A percentile compares a stretch with the other conserved stretches of the same genome.
Conservation (phyloP, 148 eudicot species). For the Polygonum aviculare region DNA sequence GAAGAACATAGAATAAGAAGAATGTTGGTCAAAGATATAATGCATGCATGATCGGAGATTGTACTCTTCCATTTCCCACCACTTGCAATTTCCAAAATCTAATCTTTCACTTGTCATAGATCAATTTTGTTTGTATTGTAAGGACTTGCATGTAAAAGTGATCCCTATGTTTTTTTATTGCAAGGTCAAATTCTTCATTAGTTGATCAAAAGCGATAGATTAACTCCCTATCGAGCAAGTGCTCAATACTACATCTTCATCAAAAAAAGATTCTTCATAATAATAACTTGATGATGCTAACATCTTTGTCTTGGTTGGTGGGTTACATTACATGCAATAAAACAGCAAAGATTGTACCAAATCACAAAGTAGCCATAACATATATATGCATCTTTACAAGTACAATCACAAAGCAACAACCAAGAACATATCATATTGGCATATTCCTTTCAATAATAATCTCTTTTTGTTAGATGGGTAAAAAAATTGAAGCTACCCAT, state of each 20-base stretch:
- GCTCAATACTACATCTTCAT: background rate
- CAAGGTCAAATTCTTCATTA: background rate
- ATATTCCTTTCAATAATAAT: background rate
- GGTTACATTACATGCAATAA: background rate
- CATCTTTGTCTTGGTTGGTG: background rate
- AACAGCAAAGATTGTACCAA: background rate
- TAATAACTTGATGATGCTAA: no score
- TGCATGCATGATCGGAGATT: background rate
- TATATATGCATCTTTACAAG: slow-evolving; percentile 7
- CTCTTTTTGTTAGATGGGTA: background rate
- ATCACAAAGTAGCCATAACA: background rate
- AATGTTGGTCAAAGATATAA: background rate
- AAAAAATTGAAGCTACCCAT: slow-evolving; percentile 1
- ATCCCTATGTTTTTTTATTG: background rate
- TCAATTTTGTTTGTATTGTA: slow-evolving; percentile 1
- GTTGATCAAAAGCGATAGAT: background rate
- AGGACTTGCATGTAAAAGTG: background rate
- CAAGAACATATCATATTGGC: background rate
- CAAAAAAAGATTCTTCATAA: background rate
- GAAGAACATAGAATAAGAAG: background rate
- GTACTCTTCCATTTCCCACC: background rate
- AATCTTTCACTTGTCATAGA: background rate
- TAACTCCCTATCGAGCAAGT: background rate
- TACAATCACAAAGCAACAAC: background rate
- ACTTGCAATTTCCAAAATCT: background rate